Percentiles rank a stretch among this genome's conserved stretches.
phyloP scores from a whole-genome alignment of 345 rosid species.

The Carallia brachiata region DNA sequence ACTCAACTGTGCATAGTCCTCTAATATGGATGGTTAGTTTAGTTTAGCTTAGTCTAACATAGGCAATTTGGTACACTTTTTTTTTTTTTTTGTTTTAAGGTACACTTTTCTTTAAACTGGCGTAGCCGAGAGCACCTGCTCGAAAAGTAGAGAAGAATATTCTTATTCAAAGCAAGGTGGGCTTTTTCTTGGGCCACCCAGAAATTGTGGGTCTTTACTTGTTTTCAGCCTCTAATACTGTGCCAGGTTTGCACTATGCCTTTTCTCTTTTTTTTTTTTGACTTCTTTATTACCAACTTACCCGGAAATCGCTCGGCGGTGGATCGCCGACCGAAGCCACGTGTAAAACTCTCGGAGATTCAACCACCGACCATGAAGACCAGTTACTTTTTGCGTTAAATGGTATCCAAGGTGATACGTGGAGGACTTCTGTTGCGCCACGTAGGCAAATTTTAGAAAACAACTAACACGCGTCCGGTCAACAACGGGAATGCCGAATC shows the following conservation, averaged over 20 bases:
- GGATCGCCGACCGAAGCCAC: slow-evolving; percentile 12
- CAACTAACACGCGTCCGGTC: too few species aligned
- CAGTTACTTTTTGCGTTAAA: not conserved
- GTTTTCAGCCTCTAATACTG: not conserved
- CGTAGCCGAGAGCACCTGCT: not conserved
- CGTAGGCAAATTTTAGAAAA: too few species aligned
- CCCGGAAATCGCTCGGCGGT: not conserved
- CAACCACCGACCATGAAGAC: slow-evolving; percentile 15
- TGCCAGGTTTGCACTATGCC: not conserved
- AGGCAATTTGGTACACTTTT: too few species aligned
- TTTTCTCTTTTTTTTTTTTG: not conserved
- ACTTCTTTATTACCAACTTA: too few species aligned
- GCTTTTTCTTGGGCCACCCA: not conserved
- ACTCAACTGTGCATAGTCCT: too few species aligned
- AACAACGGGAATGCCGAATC: too few species aligned
- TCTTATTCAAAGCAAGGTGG: slow-evolving; percentile 3
- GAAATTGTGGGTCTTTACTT: not conserved
- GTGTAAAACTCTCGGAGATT: not conserved
- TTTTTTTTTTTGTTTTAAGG: too few species aligned
- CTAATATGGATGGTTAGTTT: not conserved
- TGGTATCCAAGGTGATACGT: not conserved
- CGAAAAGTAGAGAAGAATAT: not conserved
- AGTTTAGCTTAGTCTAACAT: too few species aligned
- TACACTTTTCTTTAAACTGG: not conserved
- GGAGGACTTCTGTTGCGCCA: too few species aligned